Conservation (phyloP, 2,329 filamentous ascomycete genomes). For the Pseudogymnoascus pannorum region DNA sequence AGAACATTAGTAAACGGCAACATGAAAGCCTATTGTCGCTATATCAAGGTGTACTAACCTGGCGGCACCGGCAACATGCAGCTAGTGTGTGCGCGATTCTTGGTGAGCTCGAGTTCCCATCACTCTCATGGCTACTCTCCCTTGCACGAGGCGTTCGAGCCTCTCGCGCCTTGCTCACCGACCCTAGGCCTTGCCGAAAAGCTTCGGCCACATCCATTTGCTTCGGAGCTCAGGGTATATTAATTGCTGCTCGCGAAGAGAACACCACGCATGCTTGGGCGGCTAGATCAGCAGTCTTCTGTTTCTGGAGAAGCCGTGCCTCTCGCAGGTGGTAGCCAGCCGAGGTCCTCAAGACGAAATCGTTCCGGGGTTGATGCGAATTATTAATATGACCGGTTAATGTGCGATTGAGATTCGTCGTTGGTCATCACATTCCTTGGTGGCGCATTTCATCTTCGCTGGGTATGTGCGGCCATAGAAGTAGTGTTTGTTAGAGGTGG, state of each 20-base stretch:
- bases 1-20: conserved; percentile 13
- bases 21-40: neutral
- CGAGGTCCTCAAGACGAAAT: neutral
- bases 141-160: conserved; percentile 23
- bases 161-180: conserved; percentile 29
- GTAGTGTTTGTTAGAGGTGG: neutral
- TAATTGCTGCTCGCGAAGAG: neutral
- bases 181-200: conserved; percentile 49
- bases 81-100: conserved; percentile 73
- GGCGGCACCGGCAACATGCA: conserved; percentile 71
- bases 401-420: conserved; percentile 6
- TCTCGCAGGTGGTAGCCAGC: neutral
- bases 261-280: neutral
- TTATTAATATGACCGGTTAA: neutral
- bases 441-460: conserved; percentile 8
- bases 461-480: conserved; percentile 3
- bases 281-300: neutral
- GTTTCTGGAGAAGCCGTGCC: neutral
- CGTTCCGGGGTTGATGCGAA: conserved; percentile 1
- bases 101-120: conserved; percentile 44
- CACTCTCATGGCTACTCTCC: conserved; percentile 37
- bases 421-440: conserved; percentile 4
- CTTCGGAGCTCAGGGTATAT: neutral
- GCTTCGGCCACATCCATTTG: conserved; percentile 53
- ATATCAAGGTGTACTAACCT: conserved; percentile 44